phyloP scores from a whole-genome alignment of 768 basidiomycete genomes.

The Boletus rubropictus region DNA sequence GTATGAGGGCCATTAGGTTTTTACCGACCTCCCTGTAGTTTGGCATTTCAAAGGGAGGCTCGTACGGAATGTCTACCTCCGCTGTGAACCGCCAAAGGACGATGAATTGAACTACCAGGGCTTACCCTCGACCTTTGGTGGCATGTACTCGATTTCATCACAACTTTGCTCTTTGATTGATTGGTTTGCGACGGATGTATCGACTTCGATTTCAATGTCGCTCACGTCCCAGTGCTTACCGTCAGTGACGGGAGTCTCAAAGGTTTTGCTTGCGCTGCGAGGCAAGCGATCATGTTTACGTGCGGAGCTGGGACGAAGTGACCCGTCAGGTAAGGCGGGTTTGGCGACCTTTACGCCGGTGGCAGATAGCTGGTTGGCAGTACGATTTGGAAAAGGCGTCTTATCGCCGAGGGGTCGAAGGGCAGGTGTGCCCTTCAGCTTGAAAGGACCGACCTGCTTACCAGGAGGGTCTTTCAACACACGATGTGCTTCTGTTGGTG shows the following conservation, averaged over 20 bases:
- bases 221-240: slow-evolving; percentile 77
- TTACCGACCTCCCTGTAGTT: slow-evolving; percentile 41
- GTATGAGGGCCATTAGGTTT: slow-evolving; percentile 33
- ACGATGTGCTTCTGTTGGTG: slow-evolving; percentile 17
- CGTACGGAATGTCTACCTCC: slow-evolving; percentile 37
- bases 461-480: slow-evolving; percentile 16
- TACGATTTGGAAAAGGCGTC: slow-evolving; percentile 70
- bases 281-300: slow-evolving; percentile 59
- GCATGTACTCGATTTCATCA: slow-evolving; percentile 53
- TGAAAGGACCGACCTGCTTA: slow-evolving; percentile 28
- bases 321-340: slow-evolving; percentile 36
- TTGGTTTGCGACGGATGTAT: slow-evolving; percentile 18
- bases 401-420: slow-evolving; percentile 62
- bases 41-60: slow-evolving; percentile 45
- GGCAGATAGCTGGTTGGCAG: slow-evolving; percentile 30
- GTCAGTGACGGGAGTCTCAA: slow-evolving; percentile 61
- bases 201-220: slow-evolving; percentile 42
- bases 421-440: slow-evolving; percentile 19
- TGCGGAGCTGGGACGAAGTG: slow-evolving; percentile 60
- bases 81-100: slow-evolving; percentile 2
- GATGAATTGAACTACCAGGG: background rate
- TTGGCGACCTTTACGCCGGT: slow-evolving; percentile 34
- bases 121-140: slow-evolving; percentile 47
- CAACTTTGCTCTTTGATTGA: slow-evolving; percentile 30
- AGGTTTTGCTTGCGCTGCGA: slow-evolving; percentile 42